Evolutionary conservation across 495 filamentous ascomycete genomes (phyloP).

Genomic region (Venustampulla echinocandica): DNA sequence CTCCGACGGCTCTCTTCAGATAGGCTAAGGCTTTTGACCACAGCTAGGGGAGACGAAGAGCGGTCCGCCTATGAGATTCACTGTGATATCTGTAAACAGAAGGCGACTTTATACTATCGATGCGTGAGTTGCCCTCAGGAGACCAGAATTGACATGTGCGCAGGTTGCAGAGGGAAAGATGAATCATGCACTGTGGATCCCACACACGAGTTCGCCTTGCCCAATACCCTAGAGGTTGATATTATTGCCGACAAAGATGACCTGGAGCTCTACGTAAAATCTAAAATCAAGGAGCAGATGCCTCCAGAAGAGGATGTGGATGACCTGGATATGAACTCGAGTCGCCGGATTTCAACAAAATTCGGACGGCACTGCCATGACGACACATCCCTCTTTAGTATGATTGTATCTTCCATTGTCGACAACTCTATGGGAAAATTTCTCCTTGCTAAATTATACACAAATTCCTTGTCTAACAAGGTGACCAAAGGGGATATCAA

Average conservation of each 20-base stretch:
- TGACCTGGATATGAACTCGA: neutral
- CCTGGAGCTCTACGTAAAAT: constrained; percentile 5
- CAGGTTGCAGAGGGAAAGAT: neutral
- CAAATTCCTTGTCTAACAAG: constrained; percentile 14
- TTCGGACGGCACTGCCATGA: constrained; percentile 17
- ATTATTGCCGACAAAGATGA: constrained; percentile 12
- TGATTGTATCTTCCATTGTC: constrained; percentile 18
- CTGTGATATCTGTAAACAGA: constrained; percentile 7
- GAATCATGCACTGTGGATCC: neutral
- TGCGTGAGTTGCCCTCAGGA: constrained; percentile 1
- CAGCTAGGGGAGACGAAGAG: constrained; percentile 5
- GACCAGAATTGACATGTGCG: constrained; percentile 4
- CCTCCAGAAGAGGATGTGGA: neutral
- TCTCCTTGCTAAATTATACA: constrained; percentile 21
- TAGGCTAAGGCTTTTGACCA: constrained; percentile 11
- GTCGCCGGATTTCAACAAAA: neutral
- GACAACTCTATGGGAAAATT: constrained; percentile 21
- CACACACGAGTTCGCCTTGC: neutral
- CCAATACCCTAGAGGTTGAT: constrained; percentile 4
- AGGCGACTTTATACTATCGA: constrained; percentile 2
- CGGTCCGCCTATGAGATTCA: neutral
- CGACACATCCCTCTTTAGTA: constrained; percentile 8
- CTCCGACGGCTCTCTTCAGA: constrained; percentile 3
- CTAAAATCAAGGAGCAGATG: constrained; percentile 8
- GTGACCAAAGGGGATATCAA: constrained; percentile 13